Evolutionary conservation across 2,329 filamentous ascomycete genomes (phyloP), one percentile per base, ranked within the genome.

Genomic region (Penicillium sp.): DNA sequence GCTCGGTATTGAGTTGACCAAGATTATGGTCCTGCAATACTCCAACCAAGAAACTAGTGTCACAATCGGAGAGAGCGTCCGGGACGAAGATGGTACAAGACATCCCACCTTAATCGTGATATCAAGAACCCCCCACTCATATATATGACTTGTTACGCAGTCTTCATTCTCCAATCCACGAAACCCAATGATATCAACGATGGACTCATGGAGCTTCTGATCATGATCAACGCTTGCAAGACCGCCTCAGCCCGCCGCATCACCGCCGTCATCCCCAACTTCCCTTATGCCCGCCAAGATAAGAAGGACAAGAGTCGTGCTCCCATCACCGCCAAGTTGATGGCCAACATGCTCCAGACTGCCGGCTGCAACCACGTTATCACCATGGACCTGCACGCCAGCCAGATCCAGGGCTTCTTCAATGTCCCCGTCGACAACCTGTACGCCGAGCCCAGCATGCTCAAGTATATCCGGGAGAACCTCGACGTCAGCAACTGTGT

Each of bases 171-270:
- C 59, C 93, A 97, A 78, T 96, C 93, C 25, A 96, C 94, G 47
- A 88, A 90, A 40, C 93, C 93, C 2, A 92, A 93, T 73, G 92
- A 97, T 73, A 95, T 97, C 79, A 99, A 99, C 78, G 93, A 97
- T 75, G 92, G 92, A 49, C 84, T 99, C 59, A 97, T 99, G 93
- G 93, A 99, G 78, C 85, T 97, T 38, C 84, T 97, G 65, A 97
- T 97, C 78, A 96, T 97, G 87, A 95, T 97, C 76, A 95, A 96
- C 72, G 93, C 93, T 62, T 97, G 93, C 82, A 88, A 90, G 74
- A 90, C 87, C 25, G 88, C 88, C 41, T 90, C 87, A 36, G 93
- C 93, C 13, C 87, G 92, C 63, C 90, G 93, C 63, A 96, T 97
- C 78, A 97, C 93, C 23, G 93, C 92, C 62, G 91, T 97, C 63